Evolutionary conservation across 257 asterid genomes (phyloP), one percentile per base, ranked within the genome.

Genomic region (Fraxinus americana): DNA sequence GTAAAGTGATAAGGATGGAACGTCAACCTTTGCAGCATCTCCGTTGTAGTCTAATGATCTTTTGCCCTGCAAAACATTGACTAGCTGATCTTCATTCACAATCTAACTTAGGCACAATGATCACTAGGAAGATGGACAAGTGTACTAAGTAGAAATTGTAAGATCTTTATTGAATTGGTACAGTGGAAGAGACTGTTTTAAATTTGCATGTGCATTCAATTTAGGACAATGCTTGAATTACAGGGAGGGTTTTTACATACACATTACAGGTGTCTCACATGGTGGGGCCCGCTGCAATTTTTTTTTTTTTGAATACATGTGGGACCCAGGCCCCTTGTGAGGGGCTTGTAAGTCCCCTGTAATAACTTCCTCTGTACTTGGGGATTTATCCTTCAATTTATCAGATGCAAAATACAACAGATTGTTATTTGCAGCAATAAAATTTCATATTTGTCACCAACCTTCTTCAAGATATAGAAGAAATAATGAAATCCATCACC

Each of bases 401-500:
- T 50, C 23, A 4, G 21, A 50, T 17, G 61, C 61, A 14, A 50
- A 50, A 50, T 50, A 50, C 21, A 66, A 35, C 10, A 59, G 23
- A 65, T 61, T 36, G 59, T 43, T 36, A 14, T 23, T 70, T 67
- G 21, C 34, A 54, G 73, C 71, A 32, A 29, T 27, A n/a, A n/a
- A 68, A 25, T 6, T 59, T 34, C 19, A 11, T 5, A 14, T 69
- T 71, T 48, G 19, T 73, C 39, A 78, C 87, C 9, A 12, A 95
- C 99, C 99, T 95, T 95, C 83, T 89, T 92, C 84, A 95, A 83
- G 79, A 86, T 76, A 73, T 95, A 95, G 93, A 93, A 70, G 85
- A 93, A 93, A 87, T 95, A 95, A 85, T 95, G 99, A 85, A 95
- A 95, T 70, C 91, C 92, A 80, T 91, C 97, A 7, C 98, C 99